phyloP scores from a whole-genome alignment of 2,329 filamentous ascomycete genomes.

The Cytospora schulzeri region DNA sequence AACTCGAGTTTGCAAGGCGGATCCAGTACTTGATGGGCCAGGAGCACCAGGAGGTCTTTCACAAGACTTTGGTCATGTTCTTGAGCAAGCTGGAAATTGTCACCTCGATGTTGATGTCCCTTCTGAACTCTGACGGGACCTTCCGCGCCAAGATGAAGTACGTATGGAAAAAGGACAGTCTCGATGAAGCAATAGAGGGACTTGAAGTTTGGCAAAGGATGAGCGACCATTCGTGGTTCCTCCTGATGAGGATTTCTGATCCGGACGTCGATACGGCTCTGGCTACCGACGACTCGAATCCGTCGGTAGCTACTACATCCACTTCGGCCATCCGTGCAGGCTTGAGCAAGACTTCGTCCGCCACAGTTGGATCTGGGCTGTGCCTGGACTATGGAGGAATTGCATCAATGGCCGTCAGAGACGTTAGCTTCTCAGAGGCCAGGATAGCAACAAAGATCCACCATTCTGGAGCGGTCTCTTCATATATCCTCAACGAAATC shows the following conservation, averaged over 20 bases:
- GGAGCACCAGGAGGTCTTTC: slow-evolving; percentile 28
- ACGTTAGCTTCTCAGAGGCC: background rate
- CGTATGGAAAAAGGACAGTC: background rate
- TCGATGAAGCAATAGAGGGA: background rate
- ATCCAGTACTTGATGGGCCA: slow-evolving; percentile 29
- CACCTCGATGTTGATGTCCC: background rate
- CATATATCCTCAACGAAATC: background rate
- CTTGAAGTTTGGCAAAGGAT: background rate
- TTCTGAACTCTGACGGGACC: background rate
- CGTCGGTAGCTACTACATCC: background rate
- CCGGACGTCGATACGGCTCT: slow-evolving; percentile 1
- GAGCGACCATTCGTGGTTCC: background rate
- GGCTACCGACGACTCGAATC: background rate
- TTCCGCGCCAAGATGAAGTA: background rate
- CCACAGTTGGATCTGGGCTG: background rate
- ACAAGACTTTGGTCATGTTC: slow-evolving; percentile 28
- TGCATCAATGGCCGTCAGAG: background rate
- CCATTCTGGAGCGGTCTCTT: no score
- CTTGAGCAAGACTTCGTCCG: background rate
- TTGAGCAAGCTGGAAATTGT: slow-evolving; percentile 29
- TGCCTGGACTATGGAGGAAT: background rate
- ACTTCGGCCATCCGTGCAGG: slow-evolving; percentile 1
- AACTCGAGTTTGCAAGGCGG: slow-evolving; percentile 29
- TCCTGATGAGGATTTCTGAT: background rate
- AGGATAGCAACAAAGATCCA: background rate